phyloP scores from a whole-genome alignment of 192 early-diverging fungal species.

The Backusella westeae region DNA sequence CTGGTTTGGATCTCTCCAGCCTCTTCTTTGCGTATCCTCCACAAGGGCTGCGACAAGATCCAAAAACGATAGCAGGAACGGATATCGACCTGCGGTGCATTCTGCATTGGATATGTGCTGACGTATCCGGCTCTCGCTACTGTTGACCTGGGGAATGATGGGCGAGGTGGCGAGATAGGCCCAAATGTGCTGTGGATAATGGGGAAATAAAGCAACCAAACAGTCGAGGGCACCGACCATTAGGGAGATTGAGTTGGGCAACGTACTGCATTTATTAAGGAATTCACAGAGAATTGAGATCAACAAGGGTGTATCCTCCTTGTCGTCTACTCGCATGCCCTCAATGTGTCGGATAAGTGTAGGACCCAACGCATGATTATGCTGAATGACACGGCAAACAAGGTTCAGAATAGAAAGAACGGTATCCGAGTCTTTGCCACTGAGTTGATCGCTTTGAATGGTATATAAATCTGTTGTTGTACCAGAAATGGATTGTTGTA shows the following conservation, averaged over 20 bases:
- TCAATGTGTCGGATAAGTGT: constrained; percentile 21
- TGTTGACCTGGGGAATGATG: constrained; percentile 17
- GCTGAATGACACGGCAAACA: constrained; percentile 4
- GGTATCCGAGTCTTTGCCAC: constrained; percentile 10
- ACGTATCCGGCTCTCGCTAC: not conserved
- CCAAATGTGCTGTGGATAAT: constrained; percentile 23
- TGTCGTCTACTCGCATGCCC: not conserved
- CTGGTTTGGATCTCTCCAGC: constrained; percentile 3
- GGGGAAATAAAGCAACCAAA: constrained; percentile 17
- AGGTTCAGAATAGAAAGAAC: constrained; percentile 21
- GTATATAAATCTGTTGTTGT: not conserved
- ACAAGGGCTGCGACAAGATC: constrained; percentile 30
- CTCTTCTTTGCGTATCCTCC: constrained; percentile 20
- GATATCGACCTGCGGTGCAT: constrained; percentile 17
- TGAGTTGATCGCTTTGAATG: not conserved
- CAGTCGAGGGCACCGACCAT: constrained; percentile 20
- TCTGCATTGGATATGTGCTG: constrained; percentile 19
- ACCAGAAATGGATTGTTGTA: not conserved
- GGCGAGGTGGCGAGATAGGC: constrained; percentile 13
- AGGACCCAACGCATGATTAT: not conserved
- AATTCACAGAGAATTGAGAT: constrained; percentile 7
- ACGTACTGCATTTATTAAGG: not conserved
- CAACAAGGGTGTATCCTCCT: not conserved
- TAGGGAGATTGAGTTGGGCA: not conserved
- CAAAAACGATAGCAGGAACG: constrained; percentile 27